These are phyloP conservation scores for Jamesozyma hellenica DNA, from an alignment of 805 yeast genomes.

Conservation along the genomic window DNA sequence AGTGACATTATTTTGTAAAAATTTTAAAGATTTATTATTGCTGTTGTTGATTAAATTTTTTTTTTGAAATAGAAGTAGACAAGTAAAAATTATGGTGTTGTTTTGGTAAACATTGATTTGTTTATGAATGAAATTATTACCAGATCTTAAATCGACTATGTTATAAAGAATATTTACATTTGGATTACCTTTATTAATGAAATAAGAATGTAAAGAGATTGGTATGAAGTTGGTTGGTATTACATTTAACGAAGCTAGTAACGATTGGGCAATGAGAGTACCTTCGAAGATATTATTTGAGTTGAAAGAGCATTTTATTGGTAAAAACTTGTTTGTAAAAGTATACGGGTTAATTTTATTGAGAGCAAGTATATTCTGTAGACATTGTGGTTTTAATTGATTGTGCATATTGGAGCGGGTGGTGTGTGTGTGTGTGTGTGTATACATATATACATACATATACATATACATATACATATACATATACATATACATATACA, in stretches of 20 bases:
- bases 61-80: constrained; percentile 39
- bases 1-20: constrained; percentile 12
- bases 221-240: constrained; percentile 42
- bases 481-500: no score
- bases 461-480: no score
- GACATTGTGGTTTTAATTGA: no score
- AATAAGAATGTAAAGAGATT: constrained; percentile 52
- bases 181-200: constrained; percentile 45
- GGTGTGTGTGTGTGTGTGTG: no score
- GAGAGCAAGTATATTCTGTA: no score
- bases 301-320: not conserved
- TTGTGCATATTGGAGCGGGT: no score
- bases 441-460: no score
- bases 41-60: constrained; percentile 1
- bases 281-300: constrained; percentile 58
- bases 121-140: constrained; percentile 42
- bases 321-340: no score
- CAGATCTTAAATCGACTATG: constrained; percentile 44
- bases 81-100: constrained; percentile 40
- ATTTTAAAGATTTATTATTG: constrained; percentile 10
- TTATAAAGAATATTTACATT: constrained; percentile 39
- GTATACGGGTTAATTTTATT: no score
- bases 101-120: constrained; percentile 48
- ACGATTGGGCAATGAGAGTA: constrained; percentile 53
- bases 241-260: constrained; percentile 48